A percentile compares a stretch with the other conserved stretches of the same genome.
phyloP scores from a whole-genome alignment of 2,329 filamentous ascomycete genomes.

The Alternaria infectoria region DNA sequence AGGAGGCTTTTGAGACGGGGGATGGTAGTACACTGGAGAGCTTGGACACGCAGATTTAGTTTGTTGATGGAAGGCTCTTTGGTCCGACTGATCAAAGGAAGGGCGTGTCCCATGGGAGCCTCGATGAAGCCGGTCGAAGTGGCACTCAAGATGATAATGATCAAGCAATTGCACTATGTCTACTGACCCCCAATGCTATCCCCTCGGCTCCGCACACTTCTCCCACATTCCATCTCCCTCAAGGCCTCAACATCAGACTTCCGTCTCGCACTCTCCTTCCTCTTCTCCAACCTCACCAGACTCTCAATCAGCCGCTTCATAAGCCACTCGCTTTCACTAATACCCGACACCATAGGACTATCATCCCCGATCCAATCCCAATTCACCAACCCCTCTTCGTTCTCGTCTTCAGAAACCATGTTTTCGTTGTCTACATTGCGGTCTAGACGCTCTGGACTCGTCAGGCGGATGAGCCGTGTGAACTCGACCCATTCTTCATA shows the following conservation, averaged over 20 bases:
- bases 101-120: no score
- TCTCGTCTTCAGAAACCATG: constrained; percentile 58
- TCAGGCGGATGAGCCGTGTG: constrained; percentile 72
- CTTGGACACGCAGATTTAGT: no score
- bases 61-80: no score
- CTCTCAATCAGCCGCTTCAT: constrained; percentile 71
- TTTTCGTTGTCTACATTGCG: constrained; percentile 7
- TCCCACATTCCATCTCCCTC: constrained; percentile 3
- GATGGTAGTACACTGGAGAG: no score
- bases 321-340: constrained; percentile 71
- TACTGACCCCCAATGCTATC: neutral
- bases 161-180: no score
- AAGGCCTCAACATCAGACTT: neutral
- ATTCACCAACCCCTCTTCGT: constrained; percentile 65
- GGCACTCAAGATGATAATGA: no score
- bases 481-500: constrained; percentile 91
- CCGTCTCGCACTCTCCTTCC: constrained; percentile 20
- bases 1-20: no score
- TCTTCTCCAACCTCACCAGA: constrained; percentile 52
- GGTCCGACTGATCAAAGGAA: no score
- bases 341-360: constrained; percentile 69
- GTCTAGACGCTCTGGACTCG: constrained; percentile 28
- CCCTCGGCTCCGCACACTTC: neutral
- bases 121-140: no score
- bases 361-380: constrained; percentile 77